Base-by-base conservation (phyloP, 257 asterid species). In the Pogostemon cablin region DNA sequence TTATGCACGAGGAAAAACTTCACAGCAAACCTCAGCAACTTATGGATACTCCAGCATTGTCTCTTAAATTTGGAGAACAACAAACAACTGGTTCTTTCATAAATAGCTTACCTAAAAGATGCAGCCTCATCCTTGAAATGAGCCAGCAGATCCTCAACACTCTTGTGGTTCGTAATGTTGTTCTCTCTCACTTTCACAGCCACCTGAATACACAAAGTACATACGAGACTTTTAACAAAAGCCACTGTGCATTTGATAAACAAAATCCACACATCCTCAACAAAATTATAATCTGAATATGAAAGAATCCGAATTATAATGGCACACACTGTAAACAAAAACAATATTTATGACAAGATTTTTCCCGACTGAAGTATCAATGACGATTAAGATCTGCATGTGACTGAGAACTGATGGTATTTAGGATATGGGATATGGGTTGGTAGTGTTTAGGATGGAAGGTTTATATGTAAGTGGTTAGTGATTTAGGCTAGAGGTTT, bases 121-220 rank as follows among this genome's bases (percentile, higher is more conserved):
- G 89, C 92, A 7, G 76, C 85, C 49, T 85, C 84, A 2, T 78
- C 83, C 71, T 81, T 89, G 81, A 91, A 91, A 58, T 79, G 82
- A 15, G 10, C 59, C 70, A 93, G 76, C 54, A 91, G 88, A 25
- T 87, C 90, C 0, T 87, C 96, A n/a, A 87, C 65, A 3, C 83
- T 83, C 86, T 61, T 79, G 20, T 81, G 85, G 3, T 56, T 55
- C 25, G 80, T 76, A 6, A 76, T 86, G 10, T 79, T 75, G 6
- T 61, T 67, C 75, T 89, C 99, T 66, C 98, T 81, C 20, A 87
- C 87, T 17, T 98, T 84, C 59, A 91, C 93, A 12, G 87, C 86
- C 17, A 93, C 96, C 96, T 90, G 81, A 8, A 67, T 11, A 76
- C 46, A 63, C 10, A 38, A 11, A 62, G 40, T n/a, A 58, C 42